Base-by-base conservation (phyloP, 164 flowering plant genomes). In the Chloranthus sessilifolius region DNA sequence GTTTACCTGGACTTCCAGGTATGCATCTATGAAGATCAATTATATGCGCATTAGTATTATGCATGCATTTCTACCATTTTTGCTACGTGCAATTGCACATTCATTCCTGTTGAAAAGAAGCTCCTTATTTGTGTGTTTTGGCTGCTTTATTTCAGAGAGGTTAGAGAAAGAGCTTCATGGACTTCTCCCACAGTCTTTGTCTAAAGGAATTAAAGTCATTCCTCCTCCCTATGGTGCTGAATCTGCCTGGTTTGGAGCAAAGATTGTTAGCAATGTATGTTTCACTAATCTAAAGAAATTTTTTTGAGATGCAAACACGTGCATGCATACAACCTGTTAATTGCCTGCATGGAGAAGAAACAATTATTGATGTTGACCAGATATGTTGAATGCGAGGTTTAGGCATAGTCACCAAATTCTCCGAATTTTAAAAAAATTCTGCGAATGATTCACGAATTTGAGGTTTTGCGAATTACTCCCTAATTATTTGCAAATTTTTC, bases 1-100 rank as follows among this genome's bases (percentile, higher is more conserved):
- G 98, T 61, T 75, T 92, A 58, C 91, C 95, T 16, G 98, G 98
- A 46, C 70, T 92, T 34, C 68, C 95, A 72, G 98, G 98, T 88
- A 62, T 11, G 36, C n/a, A 15, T 6, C 26, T 12, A 23, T n/a
- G 26, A 45, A 3, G 20, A 23, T 30, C 23, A n/a, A 22, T n/a
- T n/a, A n/a, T n/a, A n/a, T n/a, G n/a, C n/a, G n/a, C n/a, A n/a
- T n/a, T n/a, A n/a, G n/a, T n/a, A n/a, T n/a, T n/a, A 1, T 12
- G 12, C 7, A 49, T 12, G 3, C 14, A 19, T 50, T 26, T 20
- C 5, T 9, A 6, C 11, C 15, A n/a, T 1, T 41, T 5, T 23
- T 30, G 23, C 15, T 5, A 41, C 26, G 20, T n/a, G 22, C 41
- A 2, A 30, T 20, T 11, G 12, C n/a, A 14, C n/a, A n/a, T n/a